Evolutionary conservation across 2,329 filamentous ascomycete species (phyloP), one percentile per base, ranked within the genome.

Genomic region (Clarireedia homoeocarpa): DNA sequence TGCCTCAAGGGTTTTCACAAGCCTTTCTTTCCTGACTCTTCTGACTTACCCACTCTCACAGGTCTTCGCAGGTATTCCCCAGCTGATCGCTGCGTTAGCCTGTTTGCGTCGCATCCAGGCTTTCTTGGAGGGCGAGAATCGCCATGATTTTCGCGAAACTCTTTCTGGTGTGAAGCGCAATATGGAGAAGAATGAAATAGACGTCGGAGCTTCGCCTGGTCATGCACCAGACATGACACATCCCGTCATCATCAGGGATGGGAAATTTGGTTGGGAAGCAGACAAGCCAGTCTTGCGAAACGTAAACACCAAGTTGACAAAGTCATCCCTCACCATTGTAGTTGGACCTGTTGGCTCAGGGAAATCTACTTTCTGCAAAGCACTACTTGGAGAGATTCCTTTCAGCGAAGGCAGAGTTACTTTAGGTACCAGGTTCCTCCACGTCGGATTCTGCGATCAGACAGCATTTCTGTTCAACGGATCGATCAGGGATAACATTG

Each of bases 381-480:
- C 67, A 9, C 30, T 73, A 6, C 63, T 73, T 12, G 69, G 70
- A 1, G 70, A 72, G 45, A 62, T 68, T n/a, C 67, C 67, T 24
- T 61, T 65, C 42, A 61, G 36, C 20, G 20, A 66, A 36, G 70
- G 68, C 10, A 61, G 38, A 55, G 60, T 66, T 6, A 38, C 49
- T 14, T 53, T 58, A 23, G 57, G 54, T 26, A 62, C 48, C 12
- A 60, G 56, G 24, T 53, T 53, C 38, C 56, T 56, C 15, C 52
- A 51, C 9, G 36, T 72, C 12, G 73, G 70, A 2, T 77, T 74
- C 57, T 76, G 74, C 51, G 70, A 72, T 48, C 75, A 77, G 56
- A 65, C 63, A 0, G 70, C 74, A 1, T 77, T 74, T 71, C 67
- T 77, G 3, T 66, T 66, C 2, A 76, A 77, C 53, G 66, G 63